Conservation (phyloP, 1,139 yeast genomes). For the Candida smagusa region DNA sequence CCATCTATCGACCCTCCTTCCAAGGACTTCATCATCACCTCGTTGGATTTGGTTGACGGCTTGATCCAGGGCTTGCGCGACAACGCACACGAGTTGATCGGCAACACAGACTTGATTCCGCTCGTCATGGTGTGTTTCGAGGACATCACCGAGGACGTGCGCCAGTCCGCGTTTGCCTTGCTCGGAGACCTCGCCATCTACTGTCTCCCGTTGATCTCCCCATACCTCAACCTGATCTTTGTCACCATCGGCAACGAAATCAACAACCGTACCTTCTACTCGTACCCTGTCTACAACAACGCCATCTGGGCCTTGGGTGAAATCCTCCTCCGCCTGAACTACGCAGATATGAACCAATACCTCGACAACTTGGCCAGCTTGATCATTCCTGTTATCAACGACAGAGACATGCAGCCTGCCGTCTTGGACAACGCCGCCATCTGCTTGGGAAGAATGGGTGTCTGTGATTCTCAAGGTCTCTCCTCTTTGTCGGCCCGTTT, state of each 20-base stretch:
- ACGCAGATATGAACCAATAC: conserved; percentile 55
- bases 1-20: conserved; percentile 78
- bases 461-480: conserved; percentile 49
- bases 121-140: conserved; percentile 69
- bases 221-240: conserved; percentile 57
- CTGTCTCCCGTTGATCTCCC: conserved; percentile 55
- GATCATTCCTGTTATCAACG: conserved; percentile 61
- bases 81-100: conserved; percentile 59
- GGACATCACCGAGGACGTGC: conserved; percentile 77
- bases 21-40: conserved; percentile 84
- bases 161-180: conserved; percentile 89
- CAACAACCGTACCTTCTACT: conserved; percentile 43
- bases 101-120: conserved; percentile 52
- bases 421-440: conserved; percentile 90
- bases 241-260: conserved; percentile 68
- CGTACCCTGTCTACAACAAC: conserved; percentile 74
- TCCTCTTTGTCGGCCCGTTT: conserved; percentile 54
- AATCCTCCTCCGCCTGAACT: conserved; percentile 58
- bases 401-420: conserved; percentile 55
- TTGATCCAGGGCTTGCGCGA: conserved; percentile 81
- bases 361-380: conserved; percentile 57
- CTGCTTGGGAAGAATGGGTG: conserved; percentile 85
- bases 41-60: conserved; percentile 88
- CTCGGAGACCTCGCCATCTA: conserved; percentile 81
- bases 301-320: conserved; percentile 96